Evolutionary conservation across 2,329 filamentous ascomycete species (phyloP).

Genomic region (Alternaria postmessia): DNA sequence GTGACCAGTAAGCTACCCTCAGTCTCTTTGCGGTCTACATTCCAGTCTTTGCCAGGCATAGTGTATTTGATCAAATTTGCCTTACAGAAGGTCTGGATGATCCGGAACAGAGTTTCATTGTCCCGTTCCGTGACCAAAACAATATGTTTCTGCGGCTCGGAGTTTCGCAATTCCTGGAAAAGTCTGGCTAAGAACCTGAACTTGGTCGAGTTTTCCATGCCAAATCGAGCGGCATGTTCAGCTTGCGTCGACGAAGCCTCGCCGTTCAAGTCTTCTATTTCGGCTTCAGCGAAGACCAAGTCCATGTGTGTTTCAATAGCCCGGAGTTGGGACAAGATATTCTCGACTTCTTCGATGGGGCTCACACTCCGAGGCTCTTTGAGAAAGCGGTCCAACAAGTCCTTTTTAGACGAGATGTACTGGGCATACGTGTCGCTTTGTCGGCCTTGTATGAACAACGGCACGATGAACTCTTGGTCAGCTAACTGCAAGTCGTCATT

Average conservation of each 20-base stretch:
- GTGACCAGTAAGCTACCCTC: constrained; percentile 43
- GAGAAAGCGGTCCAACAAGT: constrained; percentile 29
- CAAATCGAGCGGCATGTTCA: constrained; percentile 36
- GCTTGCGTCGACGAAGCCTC: constrained; percentile 25
- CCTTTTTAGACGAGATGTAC: constrained; percentile 28
- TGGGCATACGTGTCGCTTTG: constrained; percentile 37
- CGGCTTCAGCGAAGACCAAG: constrained; percentile 37
- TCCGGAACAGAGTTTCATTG: constrained; percentile 32
- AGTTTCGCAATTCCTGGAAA: constrained; percentile 30
- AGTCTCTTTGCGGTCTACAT: constrained; percentile 13
- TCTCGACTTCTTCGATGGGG: constrained; percentile 26
- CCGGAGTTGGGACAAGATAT: constrained; percentile 30
- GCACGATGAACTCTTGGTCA: constrained; percentile 43
- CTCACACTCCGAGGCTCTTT: constrained; percentile 19
- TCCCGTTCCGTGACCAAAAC: constrained; percentile 38
- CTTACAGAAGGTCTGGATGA: constrained; percentile 38
- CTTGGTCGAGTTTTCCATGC: constrained; percentile 42
- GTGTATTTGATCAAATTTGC: constrained; percentile 35
- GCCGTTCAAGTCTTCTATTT: constrained; percentile 9
- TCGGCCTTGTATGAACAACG: constrained; percentile 43
- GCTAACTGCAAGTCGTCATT: constrained; percentile 43
- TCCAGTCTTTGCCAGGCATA: constrained; percentile 31
- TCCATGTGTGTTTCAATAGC: constrained; percentile 46
- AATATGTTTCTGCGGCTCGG: constrained; percentile 33
- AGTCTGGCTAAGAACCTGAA: constrained; percentile 42